These are phyloP conservation scores for Amanita rubescens DNA, from an alignment of 768 basidiomycete species.

Conservation along the genomic window DNA sequence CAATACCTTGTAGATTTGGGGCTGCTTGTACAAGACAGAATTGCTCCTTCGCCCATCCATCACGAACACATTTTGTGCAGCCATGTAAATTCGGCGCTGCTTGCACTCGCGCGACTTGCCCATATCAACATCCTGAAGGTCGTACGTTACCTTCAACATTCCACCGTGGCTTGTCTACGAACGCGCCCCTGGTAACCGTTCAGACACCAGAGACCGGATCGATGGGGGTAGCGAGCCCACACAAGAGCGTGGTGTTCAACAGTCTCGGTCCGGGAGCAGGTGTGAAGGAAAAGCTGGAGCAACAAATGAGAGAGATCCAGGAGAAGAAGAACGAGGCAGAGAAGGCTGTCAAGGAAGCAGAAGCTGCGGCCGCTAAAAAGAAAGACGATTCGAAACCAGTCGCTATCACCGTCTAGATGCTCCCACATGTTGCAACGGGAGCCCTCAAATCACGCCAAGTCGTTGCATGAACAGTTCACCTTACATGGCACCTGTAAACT, in stretches of 20 bases:
- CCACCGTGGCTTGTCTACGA: conserved; percentile 66
- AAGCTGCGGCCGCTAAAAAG: conserved; percentile 52
- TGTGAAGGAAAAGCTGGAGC: conserved; percentile 37
- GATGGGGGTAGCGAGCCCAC: conserved; percentile 55
- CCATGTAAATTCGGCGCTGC: conserved; percentile 79
- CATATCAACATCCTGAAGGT: conserved; percentile 88
- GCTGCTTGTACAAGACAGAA: conserved; percentile 59
- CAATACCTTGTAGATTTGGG: conserved; percentile 61
- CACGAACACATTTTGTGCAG: conserved; percentile 30
- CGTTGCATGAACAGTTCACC: neutral
- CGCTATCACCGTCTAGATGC: conserved; percentile 32
- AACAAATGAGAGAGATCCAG: conserved; percentile 55
- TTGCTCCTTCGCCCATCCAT: conserved; percentile 66
- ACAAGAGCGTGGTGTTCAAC: conserved; percentile 70
- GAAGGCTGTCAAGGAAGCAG: conserved; percentile 59
- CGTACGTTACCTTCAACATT: conserved; percentile 74
- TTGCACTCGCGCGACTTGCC: conserved; percentile 81
- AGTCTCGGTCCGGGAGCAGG: conserved; percentile 29
- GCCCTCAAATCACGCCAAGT: neutral
- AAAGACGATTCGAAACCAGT: conserved; percentile 51
- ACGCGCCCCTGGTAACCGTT: conserved; percentile 55
- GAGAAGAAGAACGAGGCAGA: conserved; percentile 56
- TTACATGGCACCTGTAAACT: too few species aligned
- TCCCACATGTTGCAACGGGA: neutral
- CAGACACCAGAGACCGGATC: conserved; percentile 57